Conservation (phyloP, 228 moss, liverwort and hornwort genomes). For the Sphagnum fallax region DNA sequence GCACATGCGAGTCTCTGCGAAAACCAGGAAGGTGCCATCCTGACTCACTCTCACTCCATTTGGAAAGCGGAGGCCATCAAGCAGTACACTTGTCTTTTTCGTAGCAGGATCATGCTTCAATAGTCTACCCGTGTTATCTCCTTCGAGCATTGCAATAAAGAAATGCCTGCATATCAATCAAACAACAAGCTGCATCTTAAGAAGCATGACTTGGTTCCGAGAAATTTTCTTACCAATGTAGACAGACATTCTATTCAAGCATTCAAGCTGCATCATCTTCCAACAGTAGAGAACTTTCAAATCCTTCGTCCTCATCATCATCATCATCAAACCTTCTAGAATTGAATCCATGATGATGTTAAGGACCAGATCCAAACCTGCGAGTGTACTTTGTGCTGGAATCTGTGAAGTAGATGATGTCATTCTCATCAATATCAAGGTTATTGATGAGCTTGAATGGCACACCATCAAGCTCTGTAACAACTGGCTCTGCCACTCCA, state of each 20-base stretch:
- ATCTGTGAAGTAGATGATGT: conserved; percentile 71
- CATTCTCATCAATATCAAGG: conserved; percentile 76
- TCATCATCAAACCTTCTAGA: too few relatives aligned
- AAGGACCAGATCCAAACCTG: conserved; percentile 23
- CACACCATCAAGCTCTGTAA: conserved; percentile 42
- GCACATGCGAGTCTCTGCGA: conserved; percentile 28
- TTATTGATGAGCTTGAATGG: conserved; percentile 56
- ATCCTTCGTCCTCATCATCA: too few relatives aligned
- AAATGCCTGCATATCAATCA: conserved; percentile 17
- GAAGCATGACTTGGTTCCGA: too few relatives aligned
- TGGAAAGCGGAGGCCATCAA: conserved; percentile 23
- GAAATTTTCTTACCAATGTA: too few relatives aligned
- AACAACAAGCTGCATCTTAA: too few relatives aligned
- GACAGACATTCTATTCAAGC: too few relatives aligned
- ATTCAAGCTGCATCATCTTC: too few relatives aligned
- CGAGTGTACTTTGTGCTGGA: conserved; percentile 74
- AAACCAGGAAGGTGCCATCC: conserved; percentile 36
- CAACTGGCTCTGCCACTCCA: conserved; percentile 69
- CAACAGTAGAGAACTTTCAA: too few relatives aligned
- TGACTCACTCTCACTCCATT: conserved; percentile 57
- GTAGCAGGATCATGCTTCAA: conserved; percentile 38
- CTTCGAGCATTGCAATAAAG: conserved; percentile 36
- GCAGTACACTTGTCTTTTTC: conserved; percentile 29
- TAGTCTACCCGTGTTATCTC: conserved; percentile 36
- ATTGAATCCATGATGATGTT: too few relatives aligned